phyloP scores from a whole-genome alignment of 2,329 filamentous ascomycete genomes.

The Fusarium torulosum region DNA sequence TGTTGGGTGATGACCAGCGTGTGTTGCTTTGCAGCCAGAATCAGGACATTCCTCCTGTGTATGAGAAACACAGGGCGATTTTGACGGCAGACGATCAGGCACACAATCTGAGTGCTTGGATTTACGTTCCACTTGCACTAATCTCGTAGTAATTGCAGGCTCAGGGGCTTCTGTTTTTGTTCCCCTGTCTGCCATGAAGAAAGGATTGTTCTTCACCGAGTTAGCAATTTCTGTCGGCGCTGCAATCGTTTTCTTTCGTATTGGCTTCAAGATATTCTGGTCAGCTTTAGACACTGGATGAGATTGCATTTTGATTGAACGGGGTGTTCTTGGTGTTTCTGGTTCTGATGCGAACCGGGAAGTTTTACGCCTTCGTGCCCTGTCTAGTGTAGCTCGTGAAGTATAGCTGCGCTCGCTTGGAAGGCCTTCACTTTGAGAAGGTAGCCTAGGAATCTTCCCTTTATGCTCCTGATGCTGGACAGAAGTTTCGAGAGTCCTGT shows the following conservation, averaged over 20 bases:
- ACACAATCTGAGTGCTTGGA: constrained; percentile 50
- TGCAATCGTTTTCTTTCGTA: constrained; percentile 23
- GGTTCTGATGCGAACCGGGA: constrained; percentile 27
- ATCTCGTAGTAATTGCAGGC: constrained; percentile 42
- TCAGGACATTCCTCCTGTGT: constrained; percentile 46
- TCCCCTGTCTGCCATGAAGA: constrained; percentile 50
- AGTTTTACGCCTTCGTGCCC: constrained; percentile 9
- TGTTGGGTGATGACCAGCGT: constrained; percentile 47
- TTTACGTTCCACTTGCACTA: constrained; percentile 36
- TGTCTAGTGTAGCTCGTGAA: constrained; percentile 5
- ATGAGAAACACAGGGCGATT: constrained; percentile 20
- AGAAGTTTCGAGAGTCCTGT: not conserved
- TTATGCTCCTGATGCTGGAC: constrained; percentile 15
- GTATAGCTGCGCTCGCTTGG: constrained; percentile 16
- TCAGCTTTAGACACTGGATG: constrained; percentile 13
- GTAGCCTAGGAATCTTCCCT: constrained; percentile 5
- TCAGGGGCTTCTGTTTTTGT: constrained; percentile 36
- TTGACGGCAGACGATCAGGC: constrained; percentile 39
- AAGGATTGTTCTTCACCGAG: constrained; percentile 50
- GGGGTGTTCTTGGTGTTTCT: constrained; percentile 25
- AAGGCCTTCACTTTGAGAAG: not conserved
- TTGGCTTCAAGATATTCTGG: constrained; percentile 15
- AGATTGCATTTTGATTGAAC: constrained; percentile 14
- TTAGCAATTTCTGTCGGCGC: constrained; percentile 25
- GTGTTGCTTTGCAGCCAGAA: constrained; percentile 46